Base-by-base conservation (phyloP, 345 rosid genomes). In the Gossypium australe region DNA sequence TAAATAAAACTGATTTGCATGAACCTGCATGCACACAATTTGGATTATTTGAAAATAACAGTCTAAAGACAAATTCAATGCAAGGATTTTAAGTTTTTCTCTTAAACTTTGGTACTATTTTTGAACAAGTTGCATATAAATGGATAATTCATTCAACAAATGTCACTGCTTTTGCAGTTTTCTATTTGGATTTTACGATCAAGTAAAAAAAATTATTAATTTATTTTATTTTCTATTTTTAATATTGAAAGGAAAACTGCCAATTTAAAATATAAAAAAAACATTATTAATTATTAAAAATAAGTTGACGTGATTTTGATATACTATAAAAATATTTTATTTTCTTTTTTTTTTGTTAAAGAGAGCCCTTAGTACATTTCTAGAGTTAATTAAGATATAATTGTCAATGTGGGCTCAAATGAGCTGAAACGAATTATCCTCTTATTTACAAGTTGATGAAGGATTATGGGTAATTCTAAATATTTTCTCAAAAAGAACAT, bases 361-460 rank as follows among this genome's bases (percentile, higher is more conserved):
- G 41, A 34, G 41, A 34, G 7, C 41, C 41, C 0, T 3, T 34
- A 34, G 41, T 34, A 4, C 7, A 34, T 34, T 34, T 34, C 5
- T 34, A 34, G 41, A 34, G 41, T 34, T 4, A 34, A 34, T 34
- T 34, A 34, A 34, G 41, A 34, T 34, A 0, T 34, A 34, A 34
- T 34, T 34, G 7, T 34, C 0, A 5, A 5, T 0, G 38, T 29
- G 5, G 0, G 1, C 0, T 29, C 0, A 5, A 34, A 0, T 34
- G 7, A 4, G 1, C 1, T 5, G 1, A 34, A 34, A 34, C 1
- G 1, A 0, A 34, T 34, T 34, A 34, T 34, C 1, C 0, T 34
- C 0, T 0, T 34, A 34, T 34, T 34, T 34, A 34, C 5, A 0
- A 1, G 6, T 34, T 4, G 7, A 1, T 0, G 7, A 34, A 0